Conservation (phyloP, 140 eudicot genomes). For the Stevia rebaudiana region DNA sequence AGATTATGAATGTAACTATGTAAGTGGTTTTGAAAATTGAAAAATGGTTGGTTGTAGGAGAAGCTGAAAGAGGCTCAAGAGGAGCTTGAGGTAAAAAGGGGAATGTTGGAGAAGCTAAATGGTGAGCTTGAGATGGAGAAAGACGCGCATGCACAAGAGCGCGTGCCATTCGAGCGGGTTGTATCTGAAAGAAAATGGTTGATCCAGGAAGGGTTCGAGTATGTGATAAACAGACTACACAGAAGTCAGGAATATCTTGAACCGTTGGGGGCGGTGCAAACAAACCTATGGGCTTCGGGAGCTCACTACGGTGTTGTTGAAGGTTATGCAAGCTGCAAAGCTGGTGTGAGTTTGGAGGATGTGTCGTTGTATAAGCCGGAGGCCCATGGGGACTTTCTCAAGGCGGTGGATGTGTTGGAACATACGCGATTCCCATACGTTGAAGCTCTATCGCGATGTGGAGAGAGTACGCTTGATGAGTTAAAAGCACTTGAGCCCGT, state of each 20-base stretch:
- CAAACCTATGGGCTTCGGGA: neutral
- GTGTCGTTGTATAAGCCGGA: neutral
- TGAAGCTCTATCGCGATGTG: neutral
- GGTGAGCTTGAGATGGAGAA: neutral
- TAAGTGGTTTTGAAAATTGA: no score
- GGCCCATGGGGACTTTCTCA: neutral
- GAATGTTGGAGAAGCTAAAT: neutral
- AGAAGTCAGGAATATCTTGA: neutral
- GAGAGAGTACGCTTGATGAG: neutral
- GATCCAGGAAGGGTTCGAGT: neutral
- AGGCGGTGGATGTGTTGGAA: neutral
- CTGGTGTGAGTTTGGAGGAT: neutral
- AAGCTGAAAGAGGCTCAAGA: neutral
- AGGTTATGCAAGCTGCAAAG: neutral
- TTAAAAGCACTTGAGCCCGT: neutral
- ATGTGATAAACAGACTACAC: conserved; percentile 1
- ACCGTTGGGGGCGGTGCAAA: neutral
- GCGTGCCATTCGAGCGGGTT: neutral
- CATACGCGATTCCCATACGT: neutral
- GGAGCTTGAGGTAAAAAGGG: neutral
- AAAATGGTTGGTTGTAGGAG: neutral
- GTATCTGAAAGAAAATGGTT: neutral
- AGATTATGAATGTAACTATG: neutral
- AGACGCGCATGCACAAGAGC: neutral
- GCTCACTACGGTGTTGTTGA: neutral